These are phyloP conservation scores for Salix arbutifolia DNA, from an alignment of 345 rosid species.

Conservation along the genomic window DNA sequence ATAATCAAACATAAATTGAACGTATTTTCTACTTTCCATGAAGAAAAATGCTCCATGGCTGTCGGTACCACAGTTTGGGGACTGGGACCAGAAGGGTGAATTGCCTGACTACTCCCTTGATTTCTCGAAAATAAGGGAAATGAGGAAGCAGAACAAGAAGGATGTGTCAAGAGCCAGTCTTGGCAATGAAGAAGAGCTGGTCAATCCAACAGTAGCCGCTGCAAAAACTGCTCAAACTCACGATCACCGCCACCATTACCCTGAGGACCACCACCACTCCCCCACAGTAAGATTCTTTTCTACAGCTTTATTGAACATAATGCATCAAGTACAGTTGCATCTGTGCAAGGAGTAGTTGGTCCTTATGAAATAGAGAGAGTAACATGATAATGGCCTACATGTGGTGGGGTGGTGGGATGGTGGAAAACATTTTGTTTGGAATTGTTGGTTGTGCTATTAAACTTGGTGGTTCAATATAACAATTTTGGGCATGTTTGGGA, in stretches of 20 bases:
- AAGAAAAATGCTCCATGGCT: conserved; percentile 81
- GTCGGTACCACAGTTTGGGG: conserved; percentile 95
- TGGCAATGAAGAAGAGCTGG: conserved; percentile 83
- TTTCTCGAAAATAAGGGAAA: conserved; percentile 88
- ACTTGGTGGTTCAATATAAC: conserved; percentile 4
- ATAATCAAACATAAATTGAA: not conserved
- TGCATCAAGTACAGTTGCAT: not conserved
- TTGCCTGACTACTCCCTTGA: conserved; percentile 90
- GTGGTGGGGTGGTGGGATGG: conserved; percentile 16
- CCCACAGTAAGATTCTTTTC: conserved; percentile 56
- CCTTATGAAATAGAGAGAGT: not conserved
- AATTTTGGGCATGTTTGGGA: not conserved
- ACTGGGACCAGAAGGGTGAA: conserved; percentile 91
- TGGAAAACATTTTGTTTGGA: conserved; percentile 5
- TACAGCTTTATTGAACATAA: not conserved
- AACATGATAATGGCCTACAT: not conserved
- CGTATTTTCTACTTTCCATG: not conserved
- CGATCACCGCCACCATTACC: conserved; percentile 28
- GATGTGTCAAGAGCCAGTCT: conserved; percentile 85
- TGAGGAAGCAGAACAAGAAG: conserved; percentile 91
- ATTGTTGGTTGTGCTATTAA: conserved; percentile 4
- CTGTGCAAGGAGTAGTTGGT: not conserved
- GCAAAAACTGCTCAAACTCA: conserved; percentile 28
- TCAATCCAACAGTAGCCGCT: conserved; percentile 49
- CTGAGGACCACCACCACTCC: conserved; percentile 33